Conservation (phyloP, 345 rosid genomes). For the Gossypium australe region DNA sequence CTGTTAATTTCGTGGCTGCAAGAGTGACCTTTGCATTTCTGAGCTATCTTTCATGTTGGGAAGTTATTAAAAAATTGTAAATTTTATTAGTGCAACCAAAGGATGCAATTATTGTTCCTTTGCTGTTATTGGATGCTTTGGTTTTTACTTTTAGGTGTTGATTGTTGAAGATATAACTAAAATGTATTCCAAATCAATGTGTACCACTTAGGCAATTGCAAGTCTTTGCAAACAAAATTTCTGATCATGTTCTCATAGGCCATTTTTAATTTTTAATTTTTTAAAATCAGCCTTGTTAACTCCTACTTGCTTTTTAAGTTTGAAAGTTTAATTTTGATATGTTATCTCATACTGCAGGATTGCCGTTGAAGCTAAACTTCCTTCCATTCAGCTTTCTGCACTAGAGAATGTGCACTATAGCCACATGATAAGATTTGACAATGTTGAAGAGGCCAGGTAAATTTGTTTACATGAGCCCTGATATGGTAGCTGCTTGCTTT, state of each 20-base stretch:
- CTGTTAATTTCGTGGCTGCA: background rate
- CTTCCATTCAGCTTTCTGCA: constrained; percentile 66
- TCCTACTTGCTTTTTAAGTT: background rate
- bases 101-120: background rate
- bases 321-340: background rate
- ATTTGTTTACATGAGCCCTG: constrained; percentile 6
- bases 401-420: constrained; percentile 91
- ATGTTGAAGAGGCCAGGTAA: constrained; percentile 80
- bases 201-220: background rate
- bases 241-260: background rate
- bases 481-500: background rate
- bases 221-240: background rate
- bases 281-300: background rate
- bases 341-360: constrained; percentile 43
- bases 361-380: constrained; percentile 67
- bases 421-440: constrained; percentile 90
- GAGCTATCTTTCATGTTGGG: background rate
- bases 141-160: background rate
- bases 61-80: background rate
- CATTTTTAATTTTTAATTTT: too few species aligned
- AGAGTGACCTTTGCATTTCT: background rate
- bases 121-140: background rate
- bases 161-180: background rate
- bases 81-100: background rate
- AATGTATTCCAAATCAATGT: background rate